phyloP scores from a whole-genome alignment of 1,284 basidiomycete species.

The Gymnopus androsaceus region DNA sequence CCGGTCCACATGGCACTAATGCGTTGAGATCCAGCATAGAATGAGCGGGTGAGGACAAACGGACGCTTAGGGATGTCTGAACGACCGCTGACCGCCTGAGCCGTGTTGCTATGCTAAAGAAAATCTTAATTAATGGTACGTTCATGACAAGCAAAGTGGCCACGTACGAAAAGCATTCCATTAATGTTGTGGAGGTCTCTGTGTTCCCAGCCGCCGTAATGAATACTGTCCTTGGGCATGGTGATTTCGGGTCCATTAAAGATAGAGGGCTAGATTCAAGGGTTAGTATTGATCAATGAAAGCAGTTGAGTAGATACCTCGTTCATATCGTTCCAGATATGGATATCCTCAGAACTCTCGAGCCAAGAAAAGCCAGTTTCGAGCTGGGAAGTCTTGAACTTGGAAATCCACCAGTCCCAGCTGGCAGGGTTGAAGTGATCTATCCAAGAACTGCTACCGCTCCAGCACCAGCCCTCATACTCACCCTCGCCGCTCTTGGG shows the following conservation, averaged over 20 bases:
- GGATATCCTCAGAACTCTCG: constrained; percentile 78
- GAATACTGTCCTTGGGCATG: constrained; percentile 92
- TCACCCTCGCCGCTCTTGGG: constrained; percentile 76
- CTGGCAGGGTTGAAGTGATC: constrained; percentile 93
- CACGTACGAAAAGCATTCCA: constrained; percentile 80
- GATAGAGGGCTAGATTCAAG: constrained; percentile 73
- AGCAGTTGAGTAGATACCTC: constrained; percentile 56
- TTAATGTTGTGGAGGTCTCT: constrained; percentile 95
- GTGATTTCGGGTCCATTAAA: constrained; percentile 99
- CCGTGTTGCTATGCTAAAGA: constrained; percentile 79
- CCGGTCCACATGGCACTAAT: constrained; percentile 99
- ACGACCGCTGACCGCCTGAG: constrained; percentile 79
- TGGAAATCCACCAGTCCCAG: constrained; percentile 89
- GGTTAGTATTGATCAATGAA: constrained; percentile 6
- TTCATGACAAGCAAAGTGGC: background rate
- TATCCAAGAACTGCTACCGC: constrained; percentile 92
- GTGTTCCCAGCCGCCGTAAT: constrained; percentile 96
- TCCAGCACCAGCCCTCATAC: constrained; percentile 99
- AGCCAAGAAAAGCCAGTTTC: constrained; percentile 67
- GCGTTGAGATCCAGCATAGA: constrained; percentile 94
- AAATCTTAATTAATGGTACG: constrained; percentile 5
- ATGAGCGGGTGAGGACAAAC: constrained; percentile 94
- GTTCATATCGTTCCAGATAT: constrained; percentile 99
- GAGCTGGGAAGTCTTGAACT: constrained; percentile 64
- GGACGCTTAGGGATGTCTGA: constrained; percentile 79